Evolutionary conservation across 805 yeast genomes (phyloP).

Genomic region (Debaryomyces hansenii): DNA sequence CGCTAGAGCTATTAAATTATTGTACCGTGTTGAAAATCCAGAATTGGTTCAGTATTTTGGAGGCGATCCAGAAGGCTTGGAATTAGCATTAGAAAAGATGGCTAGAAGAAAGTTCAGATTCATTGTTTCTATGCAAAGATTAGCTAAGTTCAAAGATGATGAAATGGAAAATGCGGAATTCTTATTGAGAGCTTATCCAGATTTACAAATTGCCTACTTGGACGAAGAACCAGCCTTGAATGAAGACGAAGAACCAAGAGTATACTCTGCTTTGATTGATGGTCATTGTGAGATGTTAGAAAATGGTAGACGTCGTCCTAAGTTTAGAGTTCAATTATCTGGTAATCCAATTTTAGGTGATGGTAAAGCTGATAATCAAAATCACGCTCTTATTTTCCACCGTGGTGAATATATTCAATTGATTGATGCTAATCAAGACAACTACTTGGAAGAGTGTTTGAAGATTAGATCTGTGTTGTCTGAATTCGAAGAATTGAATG

Average conservation of each 20-base stretch:
- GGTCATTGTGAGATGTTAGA: constrained; percentile 63
- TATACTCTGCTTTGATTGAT: constrained; percentile 68
- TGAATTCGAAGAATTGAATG: constrained; percentile 65
- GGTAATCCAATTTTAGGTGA: constrained; percentile 85
- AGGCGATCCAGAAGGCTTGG: constrained; percentile 95
- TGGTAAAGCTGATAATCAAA: constrained; percentile 84
- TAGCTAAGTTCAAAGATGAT: constrained; percentile 52
- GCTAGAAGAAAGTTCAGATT: constrained; percentile 64
- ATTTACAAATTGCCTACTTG: constrained; percentile 61
- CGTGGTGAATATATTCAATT: constrained; percentile 81
- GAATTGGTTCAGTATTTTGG: constrained; percentile 85
- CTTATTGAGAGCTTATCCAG: constrained; percentile 64
- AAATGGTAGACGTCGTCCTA: constrained; percentile 59
- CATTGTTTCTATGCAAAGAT: constrained; percentile 65
- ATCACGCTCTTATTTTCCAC: constrained; percentile 69
- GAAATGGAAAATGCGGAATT: constrained; percentile 61
- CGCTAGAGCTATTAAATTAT: constrained; percentile 46
- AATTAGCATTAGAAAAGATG: constrained; percentile 85
- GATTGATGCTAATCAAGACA: constrained; percentile 83
- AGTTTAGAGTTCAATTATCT: constrained; percentile 62
- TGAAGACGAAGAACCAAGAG: constrained; percentile 45
- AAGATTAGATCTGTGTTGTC: constrained; percentile 73
- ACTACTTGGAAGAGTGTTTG: constrained; percentile 77
- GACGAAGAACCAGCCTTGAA: constrained; percentile 49
- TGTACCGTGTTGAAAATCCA: constrained; percentile 47